Percentiles rank a stretch among this genome's conserved stretches.
Conservation (phyloP, 2,329 filamentous ascomycete genomes). For the Xylariaceae sp. region DNA sequence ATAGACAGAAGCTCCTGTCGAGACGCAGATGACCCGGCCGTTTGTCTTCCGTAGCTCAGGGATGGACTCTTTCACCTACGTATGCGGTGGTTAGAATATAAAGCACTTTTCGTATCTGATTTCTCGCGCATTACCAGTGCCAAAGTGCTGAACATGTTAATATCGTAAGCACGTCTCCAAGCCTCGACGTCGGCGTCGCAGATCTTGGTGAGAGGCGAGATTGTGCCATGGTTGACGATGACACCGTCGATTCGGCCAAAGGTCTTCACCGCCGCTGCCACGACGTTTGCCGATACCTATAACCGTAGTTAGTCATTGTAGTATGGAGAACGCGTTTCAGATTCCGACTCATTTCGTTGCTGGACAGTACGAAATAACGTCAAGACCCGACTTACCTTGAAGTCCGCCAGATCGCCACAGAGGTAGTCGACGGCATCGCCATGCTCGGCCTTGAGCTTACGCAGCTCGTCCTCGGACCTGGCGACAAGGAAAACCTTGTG, state of each 20-base stretch:
- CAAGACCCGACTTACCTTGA: slow-evolving; percentile 37
- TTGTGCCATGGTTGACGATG: slow-evolving; percentile 79
- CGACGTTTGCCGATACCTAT: slow-evolving; percentile 55
- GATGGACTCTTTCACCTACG: slow-evolving; percentile 64
- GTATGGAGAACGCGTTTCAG: too few relatives aligned
- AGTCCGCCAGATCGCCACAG: slow-evolving; percentile 50
- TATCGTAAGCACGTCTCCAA: slow-evolving; percentile 71
- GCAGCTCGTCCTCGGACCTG: slow-evolving; percentile 45
- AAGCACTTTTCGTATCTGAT: not conserved
- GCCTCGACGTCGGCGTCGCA: slow-evolving; percentile 62
- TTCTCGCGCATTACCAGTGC: slow-evolving; percentile 56
- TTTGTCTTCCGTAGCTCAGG: slow-evolving; percentile 60
- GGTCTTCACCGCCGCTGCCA: slow-evolving; percentile 57
- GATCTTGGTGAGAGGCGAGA: slow-evolving; percentile 70
- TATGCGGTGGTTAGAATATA: slow-evolving; percentile 25
- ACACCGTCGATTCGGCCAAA: slow-evolving; percentile 76
- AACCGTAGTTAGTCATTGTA: not conserved
- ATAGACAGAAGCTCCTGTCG: slow-evolving; percentile 66
- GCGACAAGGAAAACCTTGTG: slow-evolving; percentile 58
- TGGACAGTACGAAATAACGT: not conserved
- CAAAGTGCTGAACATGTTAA: slow-evolving; percentile 82
- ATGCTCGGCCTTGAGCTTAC: slow-evolving; percentile 46
- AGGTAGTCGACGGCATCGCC: slow-evolving; percentile 50
- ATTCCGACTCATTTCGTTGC: not conserved
- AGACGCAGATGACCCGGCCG: slow-evolving; percentile 72